Base-by-base conservation (phyloP, 148 eudicot genomes). In the Rhododendron ferrugineum region DNA sequence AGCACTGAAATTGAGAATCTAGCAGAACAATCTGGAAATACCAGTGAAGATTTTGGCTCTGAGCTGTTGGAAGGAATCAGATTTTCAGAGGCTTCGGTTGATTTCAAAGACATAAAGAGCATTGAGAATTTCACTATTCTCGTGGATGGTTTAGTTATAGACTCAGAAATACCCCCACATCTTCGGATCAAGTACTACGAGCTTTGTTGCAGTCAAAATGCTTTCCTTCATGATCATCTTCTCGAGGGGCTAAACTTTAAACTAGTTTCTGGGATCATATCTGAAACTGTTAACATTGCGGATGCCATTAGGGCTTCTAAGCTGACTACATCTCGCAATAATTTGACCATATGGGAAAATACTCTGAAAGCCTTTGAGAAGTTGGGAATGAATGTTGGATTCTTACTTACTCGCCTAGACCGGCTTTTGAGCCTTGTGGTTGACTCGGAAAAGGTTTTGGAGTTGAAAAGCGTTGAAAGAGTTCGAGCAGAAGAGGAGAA, bases 201-300 rank as follows among this genome's bases (percentile, higher is more conserved):
- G 76, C 85, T 90, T 5, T 90, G 91, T 46, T 36, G 77, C 82
- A 79, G 90, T 32, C 91, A 88, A 80, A 83, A 88, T 10, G 46
- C 60, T 4, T 88, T 84, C 76, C 89, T 90, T 32, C 92, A 90
- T 44, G 81, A 83, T 34, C 58, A 76, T 74, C 83, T 90, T 23
- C 82, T 86, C 16, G 46, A 52, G 64, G 89, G 86, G 16, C 86
- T 88, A 0, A 90, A 87, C 81, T 49, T 66, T 26, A 83, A 78
- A 26, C 37, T 90, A 68, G 88, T 80, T 46, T 84, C 84, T 50
- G 90, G 88, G 50, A 58, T 90, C 16, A 86, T 90, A 52, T 76
- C 84, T 9, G 92, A 90, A 83, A 90, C 90, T 18, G 85, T 90
- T n/a, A 90, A 87, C 56, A 88, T 90, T n/a, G 87, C 90, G 1